Evolutionary conservation across 1,284 basidiomycete species (phyloP), one percentile per base, ranked within the genome.

Genomic region (Entoloma clypeatum): DNA sequence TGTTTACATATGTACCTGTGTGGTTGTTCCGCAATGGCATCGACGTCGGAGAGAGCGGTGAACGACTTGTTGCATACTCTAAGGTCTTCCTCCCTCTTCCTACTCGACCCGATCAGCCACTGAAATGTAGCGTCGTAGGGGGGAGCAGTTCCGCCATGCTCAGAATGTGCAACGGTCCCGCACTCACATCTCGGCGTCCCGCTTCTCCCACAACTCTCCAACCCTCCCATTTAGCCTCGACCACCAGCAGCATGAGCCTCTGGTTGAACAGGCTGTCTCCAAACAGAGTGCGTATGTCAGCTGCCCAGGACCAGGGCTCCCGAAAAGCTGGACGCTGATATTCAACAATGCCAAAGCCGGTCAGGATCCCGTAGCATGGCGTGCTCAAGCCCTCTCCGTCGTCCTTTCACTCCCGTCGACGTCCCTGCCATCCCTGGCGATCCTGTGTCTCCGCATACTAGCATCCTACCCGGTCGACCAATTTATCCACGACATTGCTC

Each of bases 131-230:
- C 30, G 36, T 21, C 34, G 5, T 28, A 80, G 81, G 57, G 82
- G 80, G 8, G 83, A 86, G 57, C 78, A 85, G 31, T 84, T 77
- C 45, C 69, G 81, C 36, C 83, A 75, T 49, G 51, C 62, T 17
- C 77, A 75, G 47, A 86, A 86, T 53, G 47, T 73, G 5, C 66
- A 59, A 40, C 59, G 66, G 19, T 69, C 68, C 21, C 64, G 62
- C 22, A 56, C 59, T 7, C 67, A 69, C 42, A 29, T 68, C 19
- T 55, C 61, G 14, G 52, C 59, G 1, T 44, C 56, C 26, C 50
- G n/a, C n/a, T n/a, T 56, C 39, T 47, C 55, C 22, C 59, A 61
- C 45, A 69, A 64, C 44, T 48, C 59, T 27, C 68, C 67, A 3
- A 71, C 70, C 2, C 58, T 75, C 9, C 72, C 72, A 7, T 47